These are phyloP conservation scores for Cryptococcus maquisensis DNA, from an alignment of 1,284 basidiomycete species.

Conservation along the genomic window DNA sequence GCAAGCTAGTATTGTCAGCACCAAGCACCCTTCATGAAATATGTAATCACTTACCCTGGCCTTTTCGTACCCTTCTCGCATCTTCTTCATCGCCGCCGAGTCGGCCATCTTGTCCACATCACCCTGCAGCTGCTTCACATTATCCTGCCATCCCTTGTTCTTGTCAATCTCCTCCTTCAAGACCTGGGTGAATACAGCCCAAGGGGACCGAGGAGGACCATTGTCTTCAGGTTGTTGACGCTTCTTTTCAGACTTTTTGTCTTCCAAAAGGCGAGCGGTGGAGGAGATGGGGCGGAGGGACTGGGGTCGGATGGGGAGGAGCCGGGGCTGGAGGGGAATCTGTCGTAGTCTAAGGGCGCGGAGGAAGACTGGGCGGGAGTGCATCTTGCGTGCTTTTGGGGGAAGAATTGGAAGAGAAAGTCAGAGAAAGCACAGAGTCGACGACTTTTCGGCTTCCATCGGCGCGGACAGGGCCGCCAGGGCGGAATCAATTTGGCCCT, in stretches of 20 bases:
- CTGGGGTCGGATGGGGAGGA: slow-evolving; percentile 3
- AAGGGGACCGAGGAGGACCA: slow-evolving; percentile 75
- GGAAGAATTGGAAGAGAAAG: too few species aligned
- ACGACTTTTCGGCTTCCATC: too few species aligned
- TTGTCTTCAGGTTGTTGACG: slow-evolving; percentile 15
- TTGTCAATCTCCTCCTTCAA: slow-evolving; percentile 87
- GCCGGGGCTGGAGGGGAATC: slow-evolving; percentile 3
- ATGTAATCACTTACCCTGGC: slow-evolving; percentile 66
- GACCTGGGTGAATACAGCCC: slow-evolving; percentile 93
- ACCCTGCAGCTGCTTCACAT: slow-evolving; percentile 93
- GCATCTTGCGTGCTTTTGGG: slow-evolving; percentile 11
- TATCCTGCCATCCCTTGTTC: slow-evolving; percentile 90
- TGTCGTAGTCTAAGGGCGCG: slow-evolving; percentile 14
- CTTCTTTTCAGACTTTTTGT: slow-evolving; percentile 12
- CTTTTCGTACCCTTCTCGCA: slow-evolving; percentile 85
- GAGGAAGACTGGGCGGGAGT: slow-evolving; percentile 24
- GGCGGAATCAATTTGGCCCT: too few species aligned
- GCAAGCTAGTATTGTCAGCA: slow-evolving; percentile 58
- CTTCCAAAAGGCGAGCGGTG: slow-evolving; percentile 16
- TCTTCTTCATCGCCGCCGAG: slow-evolving; percentile 90
- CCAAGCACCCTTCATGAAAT: not conserved
- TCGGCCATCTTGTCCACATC: slow-evolving; percentile 97
- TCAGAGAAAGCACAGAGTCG: too few species aligned
- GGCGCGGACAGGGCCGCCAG: too few species aligned
- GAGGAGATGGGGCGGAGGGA: slow-evolving; percentile 17